Base-by-base conservation (phyloP, 2,329 filamentous ascomycete species). In the Botrytis porri region DNA sequence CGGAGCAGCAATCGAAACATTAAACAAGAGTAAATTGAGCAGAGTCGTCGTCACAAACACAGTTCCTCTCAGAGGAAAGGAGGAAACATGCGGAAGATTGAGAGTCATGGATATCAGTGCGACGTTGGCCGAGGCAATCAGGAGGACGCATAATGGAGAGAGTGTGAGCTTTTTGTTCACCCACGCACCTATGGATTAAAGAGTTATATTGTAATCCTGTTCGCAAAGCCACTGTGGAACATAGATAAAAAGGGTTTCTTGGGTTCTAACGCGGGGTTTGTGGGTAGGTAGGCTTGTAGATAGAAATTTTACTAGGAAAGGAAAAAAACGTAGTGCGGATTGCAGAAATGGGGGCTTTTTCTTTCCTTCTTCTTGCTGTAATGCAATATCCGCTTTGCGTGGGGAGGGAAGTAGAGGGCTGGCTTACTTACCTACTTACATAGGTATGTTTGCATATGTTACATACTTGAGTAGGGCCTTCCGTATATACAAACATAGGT, bases 71-170 rank as follows among this genome's bases (percentile, higher is more conserved):
- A 89, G 90, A 76, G 92, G 94, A 81, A 95, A 97, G 86, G 91
- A 92, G 81, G 89, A 91, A 80, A 83, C 87, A 60, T 97, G 95
- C 83, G 87, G 90, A 73, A 92, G 93, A 83, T 88, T 98, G 76
- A 91, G 94, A 83, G 95, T 95, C 73, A 97, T 98, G 81, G 95
- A 98, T 83, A 93, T 98, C 78, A 94, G 92, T 79, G 92, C 93
- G 60, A 97, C 94, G 51, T 84, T 93, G 73, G 90, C 89, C n/a
- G 90, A 91, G 83, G 90, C 90, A 20, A 92, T 91, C 77, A 85
- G 89, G 71, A 84, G 90, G 79, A 92, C 90, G 32, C 90, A 91
- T 82, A 92, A 92, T 79, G 90, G 88, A 77, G 87, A 89, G 82
- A 87, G 85, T 74, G 90, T 92, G 35, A 90, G 88, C 37, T 92